These are phyloP conservation scores for Leptomonas pyrrhocoris DNA, from an alignment of 208 protist species.

Conservation along the genomic window DNA sequence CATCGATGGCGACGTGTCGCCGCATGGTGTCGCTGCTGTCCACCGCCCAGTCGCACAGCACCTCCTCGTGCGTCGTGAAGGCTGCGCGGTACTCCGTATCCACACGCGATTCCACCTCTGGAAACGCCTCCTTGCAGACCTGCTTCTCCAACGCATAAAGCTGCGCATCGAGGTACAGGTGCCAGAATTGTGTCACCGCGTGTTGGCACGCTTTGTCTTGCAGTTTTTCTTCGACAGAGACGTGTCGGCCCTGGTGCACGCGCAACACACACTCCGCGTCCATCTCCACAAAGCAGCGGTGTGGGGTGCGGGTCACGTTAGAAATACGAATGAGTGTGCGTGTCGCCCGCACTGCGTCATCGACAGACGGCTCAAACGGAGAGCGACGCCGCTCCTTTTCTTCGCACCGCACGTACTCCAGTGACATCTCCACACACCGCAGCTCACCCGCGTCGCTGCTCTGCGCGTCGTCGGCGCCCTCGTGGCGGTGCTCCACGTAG, in stretches of 20 bases:
- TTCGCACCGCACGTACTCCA: conserved; percentile 50
- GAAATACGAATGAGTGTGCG: conserved; percentile 35
- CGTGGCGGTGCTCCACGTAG: conserved; percentile 14
- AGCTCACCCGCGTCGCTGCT: not conserved
- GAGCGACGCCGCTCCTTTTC: conserved; percentile 42
- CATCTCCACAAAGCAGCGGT: conserved; percentile 62
- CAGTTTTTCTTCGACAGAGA: conserved; percentile 5
- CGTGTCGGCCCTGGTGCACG: conserved; percentile 7
- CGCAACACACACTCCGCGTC: conserved; percentile 28
- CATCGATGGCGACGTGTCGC: conserved; percentile 21
- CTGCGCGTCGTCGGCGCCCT: not conserved
- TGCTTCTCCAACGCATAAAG: conserved; percentile 9
- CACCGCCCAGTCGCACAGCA: conserved; percentile 39
- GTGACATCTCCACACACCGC: conserved; percentile 31
- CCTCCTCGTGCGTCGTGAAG: conserved; percentile 36
- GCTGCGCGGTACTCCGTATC: conserved; percentile 10
- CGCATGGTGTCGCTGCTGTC: conserved; percentile 12
- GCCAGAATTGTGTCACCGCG: conserved; percentile 14
- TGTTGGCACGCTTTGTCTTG: not conserved
- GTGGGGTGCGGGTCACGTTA: conserved; percentile 40
- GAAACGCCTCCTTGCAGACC: conserved; percentile 18
- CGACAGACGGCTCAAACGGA: conserved; percentile 42
- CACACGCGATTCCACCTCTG: conserved; percentile 1
- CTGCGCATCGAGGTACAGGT: conserved; percentile 15
- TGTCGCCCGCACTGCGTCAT: conserved; percentile 9